Evolutionary conservation across 1,284 basidiomycete genomes (phyloP), one percentile per base, ranked within the genome.

Genomic region (Calocybe gambosa): DNA sequence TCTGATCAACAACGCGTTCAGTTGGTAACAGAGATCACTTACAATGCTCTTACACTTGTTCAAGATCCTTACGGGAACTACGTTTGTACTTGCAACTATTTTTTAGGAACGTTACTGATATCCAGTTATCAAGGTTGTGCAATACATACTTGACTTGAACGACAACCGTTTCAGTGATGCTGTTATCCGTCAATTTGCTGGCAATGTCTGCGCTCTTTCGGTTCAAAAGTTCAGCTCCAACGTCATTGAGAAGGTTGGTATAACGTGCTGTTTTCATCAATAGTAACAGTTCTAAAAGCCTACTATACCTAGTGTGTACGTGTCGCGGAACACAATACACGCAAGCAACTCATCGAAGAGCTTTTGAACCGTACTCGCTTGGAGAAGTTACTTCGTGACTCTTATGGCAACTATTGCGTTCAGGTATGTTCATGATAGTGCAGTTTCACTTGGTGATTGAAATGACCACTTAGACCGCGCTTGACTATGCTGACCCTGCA

Each of bases 31-130:
- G 96, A 99, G 75, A 99, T 99, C 68, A 99, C 95, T 21, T 97
- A 89, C 74, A 95, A 99, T 60, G 95, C 95, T 6, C 77, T 99
- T 52, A 97, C 94, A 18, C 78, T 99, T 49, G 96, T 99, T 19
- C 96, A 99, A 70, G 96, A 99, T 67, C 96, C 96, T 26, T 98
- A 98, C 60, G 94, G 93, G 57, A 93, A 94, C 72, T 94, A 94
- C 59, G 91, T 92, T 58, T 64, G 85, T 70, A 5, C 35, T 47
- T 31, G 40, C 26, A 28, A 19, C 21, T 38, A 43, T 46, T 34
- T 4, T 12, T 15, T 43, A 40, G 21, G 41, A n/a, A 28, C 18
- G 42, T 43, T 23, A 39, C 49, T 50, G 12, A 49, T n/a, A n/a
- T 33, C 23, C 34, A 42, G 43, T 38, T 16, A 33, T 23, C 21